phyloP scores from a whole-genome alignment of 257 asterid species.

The Linaria vulgaris region DNA sequence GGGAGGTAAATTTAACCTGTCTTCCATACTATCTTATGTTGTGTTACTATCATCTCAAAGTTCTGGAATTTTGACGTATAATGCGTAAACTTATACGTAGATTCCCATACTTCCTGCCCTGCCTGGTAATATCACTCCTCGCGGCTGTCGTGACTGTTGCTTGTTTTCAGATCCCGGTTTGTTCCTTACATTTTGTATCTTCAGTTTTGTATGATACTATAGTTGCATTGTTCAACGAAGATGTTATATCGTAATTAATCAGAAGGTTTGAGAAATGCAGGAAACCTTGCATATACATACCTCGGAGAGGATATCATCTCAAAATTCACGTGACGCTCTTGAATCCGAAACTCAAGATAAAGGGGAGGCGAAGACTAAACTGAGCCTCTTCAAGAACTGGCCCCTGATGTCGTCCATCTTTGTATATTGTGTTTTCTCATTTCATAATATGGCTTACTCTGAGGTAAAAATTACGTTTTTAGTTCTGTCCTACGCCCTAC shows the following conservation, averaged over 20 bases:
- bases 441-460: slow-evolving; percentile 81
- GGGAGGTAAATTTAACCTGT: too few relatives aligned
- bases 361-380: slow-evolving; percentile 26
- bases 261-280: slow-evolving; percentile 21
- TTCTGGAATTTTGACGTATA: too few relatives aligned
- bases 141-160: slow-evolving; percentile 44
- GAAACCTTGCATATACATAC: slow-evolving; percentile 17
- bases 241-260: too few relatives aligned
- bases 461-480: slow-evolving; percentile 69
- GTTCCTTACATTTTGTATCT: slow-evolving; percentile 14
- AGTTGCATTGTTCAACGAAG: too few relatives aligned
- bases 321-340: slow-evolving; percentile 16
- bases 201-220: too few relatives aligned
- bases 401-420: slow-evolving; percentile 80
- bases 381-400: slow-evolving; percentile 70
- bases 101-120: slow-evolving; percentile 84
- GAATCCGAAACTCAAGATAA: slow-evolving; percentile 34
- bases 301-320: background rate
- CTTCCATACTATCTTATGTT: too few relatives aligned
- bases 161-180: slow-evolving; percentile 83
- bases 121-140: slow-evolving; percentile 54
- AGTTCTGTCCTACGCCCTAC: too few relatives aligned
- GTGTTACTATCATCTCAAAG: too few relatives aligned
- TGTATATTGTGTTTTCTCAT: slow-evolving; percentile 68
- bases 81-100: too few relatives aligned